Conservation (phyloP, 495 filamentous ascomycete species). For the Aspergillus olivimuriae region DNA sequence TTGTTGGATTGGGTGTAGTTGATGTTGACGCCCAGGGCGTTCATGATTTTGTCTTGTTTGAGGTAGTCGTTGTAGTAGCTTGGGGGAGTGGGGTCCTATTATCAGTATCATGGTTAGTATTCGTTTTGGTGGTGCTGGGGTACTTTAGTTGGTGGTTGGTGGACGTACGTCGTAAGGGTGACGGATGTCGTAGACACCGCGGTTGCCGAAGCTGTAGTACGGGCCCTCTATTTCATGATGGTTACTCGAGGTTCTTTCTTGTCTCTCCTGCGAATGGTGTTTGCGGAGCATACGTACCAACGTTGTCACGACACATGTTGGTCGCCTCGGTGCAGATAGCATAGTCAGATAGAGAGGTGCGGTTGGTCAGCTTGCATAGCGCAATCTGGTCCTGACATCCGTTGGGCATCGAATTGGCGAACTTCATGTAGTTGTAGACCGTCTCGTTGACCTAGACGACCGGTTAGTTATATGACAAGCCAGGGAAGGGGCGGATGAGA, state of each 20-base stretch:
- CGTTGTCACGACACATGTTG: constrained; percentile 36
- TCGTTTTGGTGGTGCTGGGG: constrained; percentile 18
- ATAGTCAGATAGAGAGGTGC: constrained; percentile 35
- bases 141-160: background rate
- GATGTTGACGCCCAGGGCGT: constrained; percentile 56
- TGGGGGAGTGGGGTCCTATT: constrained; percentile 58
- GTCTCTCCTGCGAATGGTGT: too few relatives aligned
- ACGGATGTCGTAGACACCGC: constrained; percentile 60
- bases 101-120: constrained; percentile 3
- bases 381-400: constrained; percentile 56
- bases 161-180: constrained; percentile 32
- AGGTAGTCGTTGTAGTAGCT: constrained; percentile 55
- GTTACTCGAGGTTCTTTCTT: too few relatives aligned
- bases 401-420: constrained; percentile 44
- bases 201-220: constrained; percentile 26
- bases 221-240: constrained; percentile 26
- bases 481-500: background rate
- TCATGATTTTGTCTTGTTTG: constrained; percentile 49
- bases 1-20: constrained; percentile 55
- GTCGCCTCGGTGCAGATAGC: constrained; percentile 33
- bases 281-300: constrained; percentile 33
- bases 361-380: constrained; percentile 39
- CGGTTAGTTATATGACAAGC: background rate
- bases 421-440: constrained; percentile 43
- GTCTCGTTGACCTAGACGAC: constrained; percentile 44